Base-by-base conservation (phyloP, 495 filamentous ascomycete genomes). In the Diplogelasinospora grovesii region DNA sequence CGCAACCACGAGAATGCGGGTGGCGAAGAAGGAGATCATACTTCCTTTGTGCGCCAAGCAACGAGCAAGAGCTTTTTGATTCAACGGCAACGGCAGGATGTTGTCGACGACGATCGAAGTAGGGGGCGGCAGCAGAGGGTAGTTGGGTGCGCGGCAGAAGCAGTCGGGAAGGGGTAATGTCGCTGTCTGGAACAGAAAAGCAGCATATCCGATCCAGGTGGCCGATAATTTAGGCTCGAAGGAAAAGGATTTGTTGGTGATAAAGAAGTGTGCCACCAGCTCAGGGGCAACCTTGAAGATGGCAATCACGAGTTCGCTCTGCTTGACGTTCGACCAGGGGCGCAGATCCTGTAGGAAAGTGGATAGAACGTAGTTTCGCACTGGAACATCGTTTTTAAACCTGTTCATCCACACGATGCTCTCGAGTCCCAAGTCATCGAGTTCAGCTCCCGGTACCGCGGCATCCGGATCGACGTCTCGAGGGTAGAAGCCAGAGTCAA, bases 191-290 rank as follows among this genome's bases (percentile, higher is more conserved):
- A 92, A 89, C 4, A 99, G 62, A 39, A 97, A 85, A 0, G 86
- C 74, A 3, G 85, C 88, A 54, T 89, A 95, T 14, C 89, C 89
- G 49, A 97, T 82, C 92, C 92, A 99, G 3, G 89, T 90, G 0
- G 86, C 73, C 1, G 87, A 87, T 8, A 89, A 69, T 52, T 95
- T 97, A 0, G 92, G 89, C 19, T 96, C 93, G 35, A 93, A 85
- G 3, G 79, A 73, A 59, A 97, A 94, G 50, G 78, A 74, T 28
- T 79, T 81, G 57, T 83, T 87, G 54, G 75, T 79, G 35, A 76
- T 69, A 49, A 95, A 97, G 57, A 89, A 96, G 49, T 84, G 75
- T 8, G 87, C 80, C 4, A 95, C 75, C 14, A 96, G 64, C 57
- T 95, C 89, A 5, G 92, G 89, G 2, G 82, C 82, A 11, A 75